Conservation (phyloP, 352 stramenopile species). For the Thalassiosira hispida region DNA sequence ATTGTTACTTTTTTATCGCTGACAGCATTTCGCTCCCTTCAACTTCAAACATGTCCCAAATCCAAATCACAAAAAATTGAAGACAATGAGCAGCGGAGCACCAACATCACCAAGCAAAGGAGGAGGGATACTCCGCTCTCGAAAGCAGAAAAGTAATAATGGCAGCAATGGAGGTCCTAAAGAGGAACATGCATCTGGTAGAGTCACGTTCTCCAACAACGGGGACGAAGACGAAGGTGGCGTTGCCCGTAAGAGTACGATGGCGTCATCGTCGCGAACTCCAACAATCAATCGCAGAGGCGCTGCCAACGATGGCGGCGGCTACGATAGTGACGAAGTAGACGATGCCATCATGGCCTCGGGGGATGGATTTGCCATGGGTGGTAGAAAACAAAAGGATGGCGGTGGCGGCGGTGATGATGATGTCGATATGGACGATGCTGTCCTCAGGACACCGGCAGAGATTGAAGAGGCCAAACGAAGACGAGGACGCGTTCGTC, state of each 20-base stretch:
- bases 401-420: background rate
- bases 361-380: constrained; percentile 32
- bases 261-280: background rate
- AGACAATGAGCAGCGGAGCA: constrained; percentile 29
- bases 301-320: constrained; percentile 1
- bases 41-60: too few species aligned
- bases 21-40: too few species aligned
- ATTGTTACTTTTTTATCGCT: too few species aligned
- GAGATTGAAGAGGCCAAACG: constrained; percentile 50
- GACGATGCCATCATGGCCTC: constrained; percentile 53
- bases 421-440: constrained; percentile 22
- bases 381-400: background rate
- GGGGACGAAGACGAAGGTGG: background rate
- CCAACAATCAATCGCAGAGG: constrained; percentile 17
- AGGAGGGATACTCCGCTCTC: constrained; percentile 30
- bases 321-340: constrained; percentile 55
- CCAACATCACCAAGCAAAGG: constrained; percentile 15
- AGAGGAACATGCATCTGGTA: background rate
- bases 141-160: constrained; percentile 2
- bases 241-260: background rate
- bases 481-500: constrained; percentile 29
- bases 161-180: background rate
- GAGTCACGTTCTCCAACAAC: constrained; percentile 31
- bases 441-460: constrained; percentile 16
- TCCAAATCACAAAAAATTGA: too few species aligned